These are phyloP conservation scores for Trichothecium sympodiale DNA, from an alignment of 2,329 filamentous ascomycete genomes.

Conservation along the genomic window DNA sequence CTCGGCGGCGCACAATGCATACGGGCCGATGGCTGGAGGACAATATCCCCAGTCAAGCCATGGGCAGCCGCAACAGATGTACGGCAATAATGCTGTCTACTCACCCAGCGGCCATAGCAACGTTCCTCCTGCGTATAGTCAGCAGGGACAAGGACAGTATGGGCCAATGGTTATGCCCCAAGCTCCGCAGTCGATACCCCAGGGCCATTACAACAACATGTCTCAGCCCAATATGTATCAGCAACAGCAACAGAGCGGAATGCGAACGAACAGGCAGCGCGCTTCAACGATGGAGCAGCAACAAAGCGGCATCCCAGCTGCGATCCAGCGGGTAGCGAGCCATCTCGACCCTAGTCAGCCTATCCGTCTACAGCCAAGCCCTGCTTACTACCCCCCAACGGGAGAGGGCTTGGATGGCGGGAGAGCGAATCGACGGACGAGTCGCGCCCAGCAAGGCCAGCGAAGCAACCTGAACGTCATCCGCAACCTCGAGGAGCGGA, in stretches of 20 bases:
- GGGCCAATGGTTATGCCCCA: conserved; percentile 63
- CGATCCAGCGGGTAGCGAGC: conserved; percentile 89
- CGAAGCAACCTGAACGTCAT: conserved; percentile 78
- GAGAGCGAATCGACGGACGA: conserved; percentile 59
- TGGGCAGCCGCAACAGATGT: conserved; percentile 51
- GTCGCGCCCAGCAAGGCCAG: conserved; percentile 52
- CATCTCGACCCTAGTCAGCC: conserved; percentile 91
- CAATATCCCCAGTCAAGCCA: conserved; percentile 37
- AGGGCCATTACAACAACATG: conserved; percentile 47
- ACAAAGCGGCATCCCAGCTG: conserved; percentile 80
- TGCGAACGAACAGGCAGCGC: conserved; percentile 71
- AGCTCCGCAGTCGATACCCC: conserved; percentile 51
- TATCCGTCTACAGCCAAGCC: conserved; percentile 87
- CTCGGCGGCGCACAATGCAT: conserved; percentile 55
- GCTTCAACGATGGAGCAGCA: conserved; percentile 96
- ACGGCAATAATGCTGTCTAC: conserved; percentile 77
- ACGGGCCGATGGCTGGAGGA: conserved; percentile 36
- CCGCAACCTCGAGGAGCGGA: conserved; percentile 85
- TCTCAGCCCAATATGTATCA: conserved; percentile 45
- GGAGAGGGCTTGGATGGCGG: conserved; percentile 66
- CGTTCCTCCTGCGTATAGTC: conserved; percentile 62
- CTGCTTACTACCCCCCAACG: conserved; percentile 92
- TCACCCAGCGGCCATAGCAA: conserved; percentile 39
- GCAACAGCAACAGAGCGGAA: conserved; percentile 48
- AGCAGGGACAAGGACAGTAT: conserved; percentile 50